A percentile compares a stretch with the other conserved stretches of the same genome.
Conservation (phyloP, 768 basidiomycete genomes). For the Kwoniella pini region DNA sequence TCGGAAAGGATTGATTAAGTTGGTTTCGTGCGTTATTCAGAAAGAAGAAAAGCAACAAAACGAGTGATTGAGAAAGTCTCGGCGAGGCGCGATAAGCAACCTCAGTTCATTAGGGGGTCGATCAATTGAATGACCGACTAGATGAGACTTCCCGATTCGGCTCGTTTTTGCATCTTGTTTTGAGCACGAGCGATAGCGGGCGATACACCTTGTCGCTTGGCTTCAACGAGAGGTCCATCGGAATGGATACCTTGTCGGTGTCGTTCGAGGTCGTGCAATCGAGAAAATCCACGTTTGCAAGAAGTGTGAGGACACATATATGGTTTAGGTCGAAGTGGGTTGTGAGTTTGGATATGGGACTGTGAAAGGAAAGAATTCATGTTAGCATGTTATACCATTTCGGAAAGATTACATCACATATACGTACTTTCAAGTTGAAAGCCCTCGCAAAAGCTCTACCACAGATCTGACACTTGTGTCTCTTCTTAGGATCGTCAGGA, state of each 20-base stretch:
- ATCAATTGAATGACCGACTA: conserved; percentile 18
- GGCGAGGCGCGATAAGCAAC: conserved; percentile 43
- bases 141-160: conserved; percentile 40
- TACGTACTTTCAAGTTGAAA: conserved; percentile 78
- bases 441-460: conserved; percentile 82
- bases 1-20: conserved; percentile 27
- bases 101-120: conserved; percentile 33
- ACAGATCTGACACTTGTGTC: conserved; percentile 52
- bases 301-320: conserved; percentile 81
- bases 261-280: conserved; percentile 89
- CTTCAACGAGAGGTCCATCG: conserved; percentile 52
- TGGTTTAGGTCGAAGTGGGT: conserved; percentile 85
- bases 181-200: conserved; percentile 52
- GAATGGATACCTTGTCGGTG: conserved; percentile 60
- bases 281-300: conserved; percentile 87
- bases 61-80: conserved; percentile 24
- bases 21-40: conserved; percentile 12
- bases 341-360: conserved; percentile 88
- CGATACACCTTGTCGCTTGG: conserved; percentile 49
- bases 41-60: conserved; percentile 3
- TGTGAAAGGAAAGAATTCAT: conserved; percentile 4
- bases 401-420: background rate
- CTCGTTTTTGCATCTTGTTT: conserved; percentile 39
- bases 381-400: conserved; percentile 11
- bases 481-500: conserved; percentile 53